Evolutionary conservation across 805 yeast genomes (phyloP), one percentile per base, ranked within the genome.

Genomic region (Pichia exigua): DNA sequence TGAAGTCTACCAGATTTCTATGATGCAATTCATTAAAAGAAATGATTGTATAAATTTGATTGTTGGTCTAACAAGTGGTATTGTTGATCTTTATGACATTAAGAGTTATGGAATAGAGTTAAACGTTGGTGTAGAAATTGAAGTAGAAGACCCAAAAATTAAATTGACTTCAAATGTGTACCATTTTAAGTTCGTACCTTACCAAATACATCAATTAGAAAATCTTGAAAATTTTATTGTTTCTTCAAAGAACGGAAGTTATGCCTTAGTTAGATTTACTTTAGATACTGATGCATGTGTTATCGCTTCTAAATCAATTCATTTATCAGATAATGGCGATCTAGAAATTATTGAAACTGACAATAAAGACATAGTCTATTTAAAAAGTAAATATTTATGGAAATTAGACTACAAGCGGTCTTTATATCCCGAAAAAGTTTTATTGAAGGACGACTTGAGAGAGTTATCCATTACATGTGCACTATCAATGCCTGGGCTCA

Each of bases 351-450:
- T 60, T 6, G 42, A 50, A 13, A 44, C 45, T 12, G 28, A 30
- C 9, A 42, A 42, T 22, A n/a, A 43, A 2, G 18, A 30, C 1
- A 26, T 45, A 3, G 45, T 58, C 18, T 64, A 57, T 44, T 46
- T 69, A 3, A 39, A 54, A 3, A 53, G 64, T 1, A 62, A 59
- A 35, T 54, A 55, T 1, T 44, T 66, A 3, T 68, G 71, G 70
- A 61, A 56, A 35, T 39, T 68, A 3, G 62, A 63, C 48, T 38
- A 58, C 13, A 39, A 26, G 0, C 44, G 28, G 7, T 65, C 70
- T 0, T 32, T 39, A 12, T 64, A 49, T 49, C 69, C 72, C 0
- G 54, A 55, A 18, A 52, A 61, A 21, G 61, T 68, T 13, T 50
- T 58, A 50, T 58, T 65, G 5, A 17, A 17, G 4, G 52, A 61